Conservation (phyloP, 208 protist genomes). For the Angomonas deanei region DNA sequence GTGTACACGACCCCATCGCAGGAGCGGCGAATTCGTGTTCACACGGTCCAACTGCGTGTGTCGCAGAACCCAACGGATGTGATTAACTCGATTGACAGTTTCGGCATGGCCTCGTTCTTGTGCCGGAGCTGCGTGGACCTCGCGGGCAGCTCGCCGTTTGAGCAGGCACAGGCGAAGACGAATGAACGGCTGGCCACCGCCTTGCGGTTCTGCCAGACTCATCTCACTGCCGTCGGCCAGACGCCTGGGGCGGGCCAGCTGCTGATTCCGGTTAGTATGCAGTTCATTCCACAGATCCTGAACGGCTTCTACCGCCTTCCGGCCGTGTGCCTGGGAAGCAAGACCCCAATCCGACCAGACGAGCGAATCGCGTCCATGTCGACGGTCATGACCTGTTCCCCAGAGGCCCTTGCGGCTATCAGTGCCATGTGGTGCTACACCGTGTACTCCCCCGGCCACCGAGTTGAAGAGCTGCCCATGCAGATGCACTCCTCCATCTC, state of each 20-base stretch:
- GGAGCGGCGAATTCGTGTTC: slow-evolving; percentile 79
- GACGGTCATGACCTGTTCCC: slow-evolving; percentile 56
- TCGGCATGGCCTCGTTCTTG: slow-evolving; percentile 66
- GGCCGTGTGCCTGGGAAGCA: slow-evolving; percentile 40
- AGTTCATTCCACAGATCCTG: slow-evolving; percentile 74
- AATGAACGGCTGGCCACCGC: slow-evolving; percentile 46
- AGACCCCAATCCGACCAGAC: slow-evolving; percentile 48
- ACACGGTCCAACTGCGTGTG: slow-evolving; percentile 72
- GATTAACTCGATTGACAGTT: slow-evolving; percentile 66
- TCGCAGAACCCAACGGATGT: slow-evolving; percentile 30
- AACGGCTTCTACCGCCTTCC: slow-evolving; percentile 66
- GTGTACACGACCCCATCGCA: slow-evolving; percentile 75
- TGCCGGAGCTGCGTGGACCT: slow-evolving; percentile 70
- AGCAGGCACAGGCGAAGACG: slow-evolving; percentile 52
- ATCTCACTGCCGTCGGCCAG: slow-evolving; percentile 43
- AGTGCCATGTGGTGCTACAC: slow-evolving; percentile 70
- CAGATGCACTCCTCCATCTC: slow-evolving; percentile 52
- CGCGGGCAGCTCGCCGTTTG: slow-evolving; percentile 43
- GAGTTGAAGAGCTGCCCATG: slow-evolving; percentile 38
- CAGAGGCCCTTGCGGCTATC: slow-evolving; percentile 57
- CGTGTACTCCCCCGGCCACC: slow-evolving; percentile 53
- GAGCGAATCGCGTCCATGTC: slow-evolving; percentile 70
- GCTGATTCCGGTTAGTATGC: slow-evolving; percentile 61
- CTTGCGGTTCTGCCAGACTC: slow-evolving; percentile 33
- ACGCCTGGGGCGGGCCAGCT: slow-evolving; percentile 33